phyloP scores from a whole-genome alignment of 306 rosid genomes.

The Chamaecrista fasciculata region DNA sequence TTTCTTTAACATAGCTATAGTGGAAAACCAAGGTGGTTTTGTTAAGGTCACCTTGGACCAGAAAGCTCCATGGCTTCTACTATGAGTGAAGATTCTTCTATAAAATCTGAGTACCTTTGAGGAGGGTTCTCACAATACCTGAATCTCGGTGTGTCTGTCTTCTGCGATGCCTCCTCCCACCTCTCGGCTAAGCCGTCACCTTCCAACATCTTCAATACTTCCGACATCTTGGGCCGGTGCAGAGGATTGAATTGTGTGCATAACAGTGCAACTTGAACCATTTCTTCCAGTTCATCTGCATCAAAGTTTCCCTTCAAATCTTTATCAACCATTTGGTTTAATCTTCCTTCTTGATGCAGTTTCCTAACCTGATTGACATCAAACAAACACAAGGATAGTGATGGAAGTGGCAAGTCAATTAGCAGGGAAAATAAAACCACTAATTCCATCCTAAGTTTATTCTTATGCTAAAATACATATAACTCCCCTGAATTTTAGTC shows the following conservation, averaged over 20 bases:
- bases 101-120: constrained; percentile 80
- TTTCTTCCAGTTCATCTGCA: constrained; percentile 80
- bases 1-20: constrained; percentile 26
- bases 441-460: too few species aligned
- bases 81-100: constrained; percentile 90
- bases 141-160: constrained; percentile 66
- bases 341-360: constrained; percentile 84
- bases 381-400: constrained; percentile 7
- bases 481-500: too few species aligned
- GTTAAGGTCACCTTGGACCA: constrained; percentile 90
- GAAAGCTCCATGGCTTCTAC: constrained; percentile 99
- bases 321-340: constrained; percentile 85
- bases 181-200: constrained; percentile 97
- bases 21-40: constrained; percentile 34
- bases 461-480: too few species aligned
- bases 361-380: constrained; percentile 69
- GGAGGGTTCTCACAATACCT: constrained; percentile 70
- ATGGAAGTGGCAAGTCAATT: background rate
- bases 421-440: background rate
- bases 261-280: constrained; percentile 89
- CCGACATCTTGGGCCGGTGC: constrained; percentile 94
- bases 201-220: constrained; percentile 91
- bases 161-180: constrained; percentile 89
- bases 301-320: constrained; percentile 72
- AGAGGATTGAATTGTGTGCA: constrained; percentile 90